Evolutionary conservation across 139 green algal genomes (phyloP), one percentile per base, ranked within the genome.

Genomic region (Chlamydomonas sp.): DNA sequence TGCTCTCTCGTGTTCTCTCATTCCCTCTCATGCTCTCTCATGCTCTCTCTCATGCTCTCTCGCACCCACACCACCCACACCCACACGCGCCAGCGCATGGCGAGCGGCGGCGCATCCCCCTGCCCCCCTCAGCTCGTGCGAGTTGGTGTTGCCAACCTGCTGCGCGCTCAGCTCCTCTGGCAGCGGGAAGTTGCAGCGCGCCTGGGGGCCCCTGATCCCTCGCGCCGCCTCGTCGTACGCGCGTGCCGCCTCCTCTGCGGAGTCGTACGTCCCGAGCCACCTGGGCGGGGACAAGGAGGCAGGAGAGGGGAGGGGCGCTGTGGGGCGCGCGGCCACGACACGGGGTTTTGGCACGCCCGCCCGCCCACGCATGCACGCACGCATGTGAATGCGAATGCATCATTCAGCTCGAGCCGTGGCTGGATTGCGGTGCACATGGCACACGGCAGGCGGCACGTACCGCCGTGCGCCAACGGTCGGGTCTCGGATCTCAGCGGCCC

Each of bases 401-500:
- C 43, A 26, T 20, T 13, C 43, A 54, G 43, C 43, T 26, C 20
- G 43, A 20, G 20, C 43, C 20, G 43, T 13, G 43, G 43, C 43
- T 26, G 43, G 43, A 26, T 54, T 13, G 43, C n/a, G 34, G 31
- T 49, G 22, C 38, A 35, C 38, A 58, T 48, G 34, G 24, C 36
- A 2, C 28, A 29, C 38, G 35, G 61, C 61, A n/a, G 61, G 6
- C 30, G 16, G 5, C 31, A 48, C 29, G 16, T 33, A n/a, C 36
- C 2, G 34, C 22, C 43, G 4, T 16, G n/a, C n/a, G 58, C 6
- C 4, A 13, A 5, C 58, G 20, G 29, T 47, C 31, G 31, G 58
- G 20, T 30, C 31, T 38, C 94, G 74, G 62, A 99, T 99, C 80
- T 99, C 94, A 6, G 94, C 94, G 4, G 94, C 94, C 91, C 79